Evolutionary conservation across 192 early-diverging fungal genomes (phyloP), one percentile per base, ranked within the genome.

Genomic region (Rhizoclosmatium sp.): DNA sequence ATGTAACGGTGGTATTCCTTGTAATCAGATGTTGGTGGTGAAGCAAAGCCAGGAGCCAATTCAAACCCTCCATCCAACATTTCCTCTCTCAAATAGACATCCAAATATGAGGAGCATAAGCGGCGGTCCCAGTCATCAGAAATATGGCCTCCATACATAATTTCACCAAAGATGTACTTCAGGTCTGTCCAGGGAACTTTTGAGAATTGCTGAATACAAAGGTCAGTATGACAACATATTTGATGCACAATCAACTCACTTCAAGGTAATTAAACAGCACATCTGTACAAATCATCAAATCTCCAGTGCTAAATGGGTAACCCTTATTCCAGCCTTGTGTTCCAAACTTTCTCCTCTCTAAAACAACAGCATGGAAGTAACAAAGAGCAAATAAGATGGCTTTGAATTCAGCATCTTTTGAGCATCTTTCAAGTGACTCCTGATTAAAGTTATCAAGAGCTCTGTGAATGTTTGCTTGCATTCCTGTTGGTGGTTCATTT

Each of bases 71-170:
- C 87, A 75, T 91, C 90, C n/a, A 91, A 79, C 89, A 91, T 89
- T 65, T 91, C 89, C 54, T 86, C 82, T 49, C 82, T 82, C 16
- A 91, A 47, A 67, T 91, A 91, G 5, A 85, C 85, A 72, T 91
- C 90, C 64, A 91, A 76, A 78, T 91, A 91, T 5, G 89, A 76
- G 7, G 88, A 88, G 80, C 90, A 91, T 45, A 91, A 79, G 51
- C 86, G 79, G 23, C 90, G 82, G 71, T 91, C 90, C 90, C 88
- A 91, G 65, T 91, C 90, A 66, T 91, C 90, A 4, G 89, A 91
- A 81, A 91, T 91, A 59, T 91, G 90, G n/a, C 90, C 90, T 40
- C 90, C 90, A 70, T 91, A 91, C 90, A 91, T 91, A 75, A 91
- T 91, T 65, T 91, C 89, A 16, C 90, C 90, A 85, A 91, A 86